Evolutionary conservation across 495 filamentous ascomycete genomes (phyloP), one percentile per base, ranked within the genome.

Genomic region (Lepidopterella palustris): DNA sequence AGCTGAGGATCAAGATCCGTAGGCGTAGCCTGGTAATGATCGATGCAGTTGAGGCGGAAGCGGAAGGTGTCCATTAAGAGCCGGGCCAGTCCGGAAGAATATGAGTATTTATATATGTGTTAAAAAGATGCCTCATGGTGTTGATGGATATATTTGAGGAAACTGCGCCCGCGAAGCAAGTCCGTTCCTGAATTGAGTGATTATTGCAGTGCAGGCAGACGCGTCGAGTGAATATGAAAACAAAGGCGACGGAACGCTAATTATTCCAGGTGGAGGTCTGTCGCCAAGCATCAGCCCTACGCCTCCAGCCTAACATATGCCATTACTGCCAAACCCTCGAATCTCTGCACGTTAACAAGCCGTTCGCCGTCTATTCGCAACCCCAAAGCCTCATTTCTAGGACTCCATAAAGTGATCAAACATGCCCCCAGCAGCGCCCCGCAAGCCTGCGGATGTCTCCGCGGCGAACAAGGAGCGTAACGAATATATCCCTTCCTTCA

Each of bases 401-500:
- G n/a, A n/a, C n/a, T n/a, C n/a, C n/a, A n/a, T n/a, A 55, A 8
- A 71, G 58, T 26, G 59, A 47, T 25, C 55, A 57, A 61, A 27
- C 58, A 70, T 72, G 71, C 66, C 71, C 10, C 71, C 71, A 8
- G 39, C 67, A 20, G 60, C 60, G 25, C 68, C 68, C 21, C 45
- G 58, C 6, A 74, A 73, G 59, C 70, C 68, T 11, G 65, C 54
- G n/a, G 71, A 72, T 45, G 67, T 69, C 25, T 69, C 67, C 20
- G 67, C 62, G 10, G 50, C 70, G 15, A 59, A 62, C 48, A 74
- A 72, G 62, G 73, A 73, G 55, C 69, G 68, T 72, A 98, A 98
- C 82, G 92, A 97, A 76, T 98, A 98, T 80, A 98, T 98, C 72
- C 93, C 93, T 9, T 82, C 89, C 52, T 98, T 95, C 80, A 98